Conservation (phyloP, 192 early-diverging fungal species). For the Coemansia sp. region DNA sequence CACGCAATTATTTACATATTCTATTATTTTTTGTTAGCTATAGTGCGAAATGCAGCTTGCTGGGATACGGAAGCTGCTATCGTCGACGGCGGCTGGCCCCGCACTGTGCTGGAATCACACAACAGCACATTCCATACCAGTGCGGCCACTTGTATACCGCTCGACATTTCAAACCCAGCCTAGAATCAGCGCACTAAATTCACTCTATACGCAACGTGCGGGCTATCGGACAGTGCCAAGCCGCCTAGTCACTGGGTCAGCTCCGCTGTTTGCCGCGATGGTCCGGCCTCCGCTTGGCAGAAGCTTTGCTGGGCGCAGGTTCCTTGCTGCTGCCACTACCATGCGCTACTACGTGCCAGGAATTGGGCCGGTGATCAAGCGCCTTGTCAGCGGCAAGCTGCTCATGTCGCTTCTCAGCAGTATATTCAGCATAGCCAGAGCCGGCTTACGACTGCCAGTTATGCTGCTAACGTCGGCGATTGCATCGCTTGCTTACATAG, state of each 20-base stretch:
- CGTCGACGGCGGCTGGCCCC: not conserved
- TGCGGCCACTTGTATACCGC: not conserved
- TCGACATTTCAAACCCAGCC: constrained; percentile 3
- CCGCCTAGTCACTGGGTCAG: not conserved
- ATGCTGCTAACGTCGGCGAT: constrained; percentile 47
- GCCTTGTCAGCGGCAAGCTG: constrained; percentile 24
- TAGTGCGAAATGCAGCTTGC: constrained; percentile 19
- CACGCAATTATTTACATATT: not conserved
- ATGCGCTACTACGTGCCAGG: constrained; percentile 51
- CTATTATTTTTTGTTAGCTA: not conserved
- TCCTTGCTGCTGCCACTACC: constrained; percentile 30
- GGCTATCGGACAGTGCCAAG: constrained; percentile 9
- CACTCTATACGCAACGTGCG: constrained; percentile 5
- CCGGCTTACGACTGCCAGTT: constrained; percentile 37
- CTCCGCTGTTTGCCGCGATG: constrained; percentile 6
- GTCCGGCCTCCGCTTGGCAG: constrained; percentile 14
- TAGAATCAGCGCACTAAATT: not conserved
- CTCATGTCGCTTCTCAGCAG: constrained; percentile 30
- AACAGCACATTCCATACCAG: not conserved
- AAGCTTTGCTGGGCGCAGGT: constrained; percentile 28
- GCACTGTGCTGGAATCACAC: not conserved
- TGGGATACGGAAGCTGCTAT: constrained; percentile 11
- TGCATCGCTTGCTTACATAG: constrained; percentile 45
- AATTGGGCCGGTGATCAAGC: constrained; percentile 20
- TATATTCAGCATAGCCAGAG: constrained; percentile 19